Conservation (phyloP, 805 yeast genomes). For the Suhomyces kilbournensis region DNA sequence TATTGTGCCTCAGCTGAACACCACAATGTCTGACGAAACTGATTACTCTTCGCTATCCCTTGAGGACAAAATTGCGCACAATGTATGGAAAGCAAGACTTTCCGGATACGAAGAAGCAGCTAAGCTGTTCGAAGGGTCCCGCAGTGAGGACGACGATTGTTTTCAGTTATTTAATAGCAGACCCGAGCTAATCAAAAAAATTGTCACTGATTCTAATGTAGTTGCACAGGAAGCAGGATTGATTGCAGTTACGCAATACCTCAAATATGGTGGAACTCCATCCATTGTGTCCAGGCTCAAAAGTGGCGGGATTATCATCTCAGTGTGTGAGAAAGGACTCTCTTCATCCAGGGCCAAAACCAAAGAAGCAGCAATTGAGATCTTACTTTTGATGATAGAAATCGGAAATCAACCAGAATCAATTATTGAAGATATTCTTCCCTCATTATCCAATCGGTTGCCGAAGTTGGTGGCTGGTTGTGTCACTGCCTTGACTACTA, state of each 20-base stretch:
- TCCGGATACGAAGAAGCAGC: constrained; percentile 72
- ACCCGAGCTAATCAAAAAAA: constrained; percentile 55
- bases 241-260: constrained; percentile 48
- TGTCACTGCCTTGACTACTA: constrained; percentile 51
- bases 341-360: constrained; percentile 74
- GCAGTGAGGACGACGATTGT: constrained; percentile 53
- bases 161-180: constrained; percentile 49
- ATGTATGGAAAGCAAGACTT: constrained; percentile 78
- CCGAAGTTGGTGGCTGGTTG: constrained; percentile 81
- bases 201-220: constrained; percentile 77
- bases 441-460: constrained; percentile 56
- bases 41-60: constrained; percentile 65
- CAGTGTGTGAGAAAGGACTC: constrained; percentile 78
- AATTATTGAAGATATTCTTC: constrained; percentile 63
- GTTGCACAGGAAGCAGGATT: constrained; percentile 89
- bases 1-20: not conserved
- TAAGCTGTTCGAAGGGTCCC: constrained; percentile 49
- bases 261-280: constrained; percentile 54
- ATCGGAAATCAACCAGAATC: constrained; percentile 58
- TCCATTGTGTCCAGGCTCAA: constrained; percentile 41
- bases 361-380: constrained; percentile 60
- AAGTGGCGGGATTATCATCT: constrained; percentile 37
- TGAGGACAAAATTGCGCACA: constrained; percentile 52
- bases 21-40: constrained; percentile 41
- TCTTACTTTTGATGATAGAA: constrained; percentile 62